These are phyloP conservation scores for Beta vulgaris DNA, from an alignment of 148 eudicot genomes.

Conservation along the genomic window DNA sequence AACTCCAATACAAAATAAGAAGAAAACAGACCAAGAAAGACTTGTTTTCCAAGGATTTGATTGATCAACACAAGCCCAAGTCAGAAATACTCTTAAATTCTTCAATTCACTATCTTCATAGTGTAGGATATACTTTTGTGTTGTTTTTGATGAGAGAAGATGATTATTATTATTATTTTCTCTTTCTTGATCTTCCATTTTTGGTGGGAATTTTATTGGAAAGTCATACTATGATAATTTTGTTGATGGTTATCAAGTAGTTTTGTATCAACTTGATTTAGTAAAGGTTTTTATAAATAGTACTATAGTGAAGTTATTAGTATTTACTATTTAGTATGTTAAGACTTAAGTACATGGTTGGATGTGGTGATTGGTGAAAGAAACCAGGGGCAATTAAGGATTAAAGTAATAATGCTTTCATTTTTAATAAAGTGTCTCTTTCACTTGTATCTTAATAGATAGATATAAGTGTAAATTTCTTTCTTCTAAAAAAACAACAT, in stretches of 20 bases:
- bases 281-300: too few relatives aligned
- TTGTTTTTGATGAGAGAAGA: conserved; percentile 8
- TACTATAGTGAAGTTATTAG: too few relatives aligned
- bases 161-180: neutral
- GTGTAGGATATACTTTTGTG: conserved; percentile 20
- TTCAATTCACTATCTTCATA: conserved; percentile 39
- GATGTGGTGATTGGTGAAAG: too few relatives aligned
- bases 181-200: conserved; percentile 28
- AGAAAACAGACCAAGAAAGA: conserved; percentile 66
- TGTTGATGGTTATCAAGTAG: too few relatives aligned
- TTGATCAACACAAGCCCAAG: conserved; percentile 71
- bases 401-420: neutral
- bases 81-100: conserved; percentile 38
- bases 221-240: neutral
- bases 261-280: too few relatives aligned
- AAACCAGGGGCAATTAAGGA: neutral
- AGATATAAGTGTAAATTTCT: too few relatives aligned
- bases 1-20: conserved; percentile 50
- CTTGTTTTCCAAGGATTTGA: conserved; percentile 49
- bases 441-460: too few relatives aligned
- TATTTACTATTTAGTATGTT: too few relatives aligned
- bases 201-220: neutral
- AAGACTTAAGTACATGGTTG: too few relatives aligned
- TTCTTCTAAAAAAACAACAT: too few relatives aligned
- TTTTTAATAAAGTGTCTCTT: neutral